Evolutionary conservation across 169 alveolate species (phyloP).

Genomic region (Ichthyophthirius multifiliis): DNA sequence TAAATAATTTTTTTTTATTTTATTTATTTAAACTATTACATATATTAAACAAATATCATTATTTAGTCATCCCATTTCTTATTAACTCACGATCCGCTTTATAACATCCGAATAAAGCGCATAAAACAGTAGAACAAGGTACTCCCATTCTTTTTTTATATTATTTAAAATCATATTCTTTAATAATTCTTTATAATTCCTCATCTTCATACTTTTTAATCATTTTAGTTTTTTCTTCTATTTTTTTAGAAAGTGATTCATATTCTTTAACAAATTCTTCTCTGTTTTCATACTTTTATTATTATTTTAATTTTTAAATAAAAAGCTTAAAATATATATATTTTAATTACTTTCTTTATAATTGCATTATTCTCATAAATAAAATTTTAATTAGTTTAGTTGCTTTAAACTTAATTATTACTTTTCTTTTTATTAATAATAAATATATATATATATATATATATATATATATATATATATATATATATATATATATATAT

Average conservation of each 20-base stretch:
- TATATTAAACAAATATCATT: too few relatives aligned
- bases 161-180: conserved; percentile 37
- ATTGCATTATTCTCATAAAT: background rate
- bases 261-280: background rate
- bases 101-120: conserved; percentile 22
- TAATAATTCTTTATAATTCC: conserved; percentile 21
- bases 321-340: too few relatives aligned
- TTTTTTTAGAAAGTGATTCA: background rate
- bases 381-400: background rate
- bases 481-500: too few relatives aligned
- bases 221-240: background rate
- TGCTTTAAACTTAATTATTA: too few relatives aligned
- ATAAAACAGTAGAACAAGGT: conserved; percentile 17
- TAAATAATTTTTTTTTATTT: too few relatives aligned
- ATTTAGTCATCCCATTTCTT: conserved; percentile 11
- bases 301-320: background rate
- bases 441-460: too few relatives aligned
- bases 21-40: too few relatives aligned
- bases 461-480: too few relatives aligned
- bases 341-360: background rate
- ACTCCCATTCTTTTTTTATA: conserved; percentile 19
- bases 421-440: too few relatives aligned
- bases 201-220: conserved; percentile 22
- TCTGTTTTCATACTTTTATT: background rate
- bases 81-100: conserved; percentile 36